Conservation (phyloP, 139 green algal genomes). For the Diplosphaera chodatii region DNA sequence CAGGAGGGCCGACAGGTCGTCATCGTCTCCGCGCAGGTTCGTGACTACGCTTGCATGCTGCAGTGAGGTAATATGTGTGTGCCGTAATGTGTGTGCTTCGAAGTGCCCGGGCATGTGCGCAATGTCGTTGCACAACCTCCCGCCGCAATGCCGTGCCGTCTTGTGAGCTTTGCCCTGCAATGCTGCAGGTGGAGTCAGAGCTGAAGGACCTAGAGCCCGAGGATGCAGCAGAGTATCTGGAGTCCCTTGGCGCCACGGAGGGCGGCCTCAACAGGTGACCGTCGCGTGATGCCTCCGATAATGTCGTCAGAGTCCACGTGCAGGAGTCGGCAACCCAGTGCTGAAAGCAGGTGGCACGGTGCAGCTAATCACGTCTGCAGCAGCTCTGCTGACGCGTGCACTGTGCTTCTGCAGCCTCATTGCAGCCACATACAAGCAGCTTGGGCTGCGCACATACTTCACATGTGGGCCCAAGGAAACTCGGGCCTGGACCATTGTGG, state of each 20-base stretch:
- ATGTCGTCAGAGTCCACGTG: too few relatives aligned
- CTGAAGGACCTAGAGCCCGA: constrained; percentile 80
- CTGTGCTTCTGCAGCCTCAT: constrained; percentile 37
- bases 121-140: too few relatives aligned
- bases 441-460: constrained; percentile 97
- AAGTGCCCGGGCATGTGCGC: too few relatives aligned
- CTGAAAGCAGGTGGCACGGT: too few relatives aligned
- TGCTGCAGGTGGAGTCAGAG: constrained; percentile 90
- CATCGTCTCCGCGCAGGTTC: constrained; percentile 69
- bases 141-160: too few relatives aligned
- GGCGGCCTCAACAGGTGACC: constrained; percentile 62
- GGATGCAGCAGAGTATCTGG: constrained; percentile 86
- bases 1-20: constrained; percentile 68
- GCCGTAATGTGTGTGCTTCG: too few relatives aligned
- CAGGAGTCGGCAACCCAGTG: too few relatives aligned
- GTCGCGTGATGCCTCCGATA: too few relatives aligned
- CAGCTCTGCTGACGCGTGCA: too few relatives aligned
- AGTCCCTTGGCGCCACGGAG: constrained; percentile 72
- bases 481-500: constrained; percentile 80
- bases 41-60: not conserved
- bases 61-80: too few relatives aligned
- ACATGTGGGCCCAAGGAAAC: constrained; percentile 95
- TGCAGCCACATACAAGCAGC: constrained; percentile 69
- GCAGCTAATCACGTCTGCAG: too few relatives aligned
- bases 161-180: too few relatives aligned